Percentiles rank a stretch among this genome's conserved stretches.
phyloP scores from a whole-genome alignment of 305 asterid species.

The Galium porrigens region DNA sequence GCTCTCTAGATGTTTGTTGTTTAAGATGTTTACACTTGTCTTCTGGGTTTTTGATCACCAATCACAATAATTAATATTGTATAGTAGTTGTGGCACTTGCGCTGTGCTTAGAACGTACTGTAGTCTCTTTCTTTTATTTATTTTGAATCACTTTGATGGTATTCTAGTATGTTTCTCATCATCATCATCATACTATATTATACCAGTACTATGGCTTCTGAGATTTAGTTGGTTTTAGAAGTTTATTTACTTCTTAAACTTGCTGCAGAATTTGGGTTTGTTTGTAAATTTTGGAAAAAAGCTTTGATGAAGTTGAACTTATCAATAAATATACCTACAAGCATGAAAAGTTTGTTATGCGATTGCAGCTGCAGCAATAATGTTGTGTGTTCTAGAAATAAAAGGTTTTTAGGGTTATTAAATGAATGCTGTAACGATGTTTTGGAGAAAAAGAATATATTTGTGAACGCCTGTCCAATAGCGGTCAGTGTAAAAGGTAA shows the following conservation, averaged over 20 bases:
- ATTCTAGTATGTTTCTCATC: neutral
- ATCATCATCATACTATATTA: neutral
- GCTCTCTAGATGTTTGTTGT: neutral
- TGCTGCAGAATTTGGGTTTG: neutral
- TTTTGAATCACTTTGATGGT: neutral
- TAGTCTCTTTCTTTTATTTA: neutral
- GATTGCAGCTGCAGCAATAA: conserved; percentile 4
- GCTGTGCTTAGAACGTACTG: neutral
- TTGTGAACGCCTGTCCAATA: neutral
- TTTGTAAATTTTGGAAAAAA: neutral
- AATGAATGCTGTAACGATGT: neutral
- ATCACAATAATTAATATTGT: neutral
- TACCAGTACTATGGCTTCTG: neutral
- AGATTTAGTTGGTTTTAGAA: neutral
- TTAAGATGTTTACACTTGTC: neutral
- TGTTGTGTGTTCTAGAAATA: neutral
- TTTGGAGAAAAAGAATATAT: neutral
- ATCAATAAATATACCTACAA: neutral
- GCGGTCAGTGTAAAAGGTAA: neutral
- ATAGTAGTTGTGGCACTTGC: neutral
- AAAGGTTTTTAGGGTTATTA: neutral
- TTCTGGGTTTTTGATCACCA: neutral
- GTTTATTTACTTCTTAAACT: neutral
- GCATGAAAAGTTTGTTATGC: neutral
- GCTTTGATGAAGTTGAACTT: no score